Percentiles rank a stretch among this genome's conserved stretches.
phyloP scores from a whole-genome alignment of 2,329 filamentous ascomycete species.

The Xylogone sp. region DNA sequence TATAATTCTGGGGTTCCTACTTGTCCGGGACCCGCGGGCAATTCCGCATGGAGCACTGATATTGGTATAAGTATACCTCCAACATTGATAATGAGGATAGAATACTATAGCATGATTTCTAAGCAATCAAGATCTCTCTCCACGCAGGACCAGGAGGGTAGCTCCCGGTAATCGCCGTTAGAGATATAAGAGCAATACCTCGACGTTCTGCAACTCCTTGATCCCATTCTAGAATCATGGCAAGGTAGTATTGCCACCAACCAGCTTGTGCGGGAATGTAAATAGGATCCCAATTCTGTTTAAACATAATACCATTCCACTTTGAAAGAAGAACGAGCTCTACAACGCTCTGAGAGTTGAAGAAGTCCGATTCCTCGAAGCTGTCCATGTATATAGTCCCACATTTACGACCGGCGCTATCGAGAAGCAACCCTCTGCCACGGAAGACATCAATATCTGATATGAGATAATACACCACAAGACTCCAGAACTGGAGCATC shows the following conservation, averaged over 20 bases:
- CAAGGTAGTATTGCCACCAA: background rate
- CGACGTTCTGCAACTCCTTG: background rate
- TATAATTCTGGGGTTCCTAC: too few species aligned
- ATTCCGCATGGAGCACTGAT: too few species aligned
- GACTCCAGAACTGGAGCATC: slow-evolving; percentile 2
- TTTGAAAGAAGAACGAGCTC: background rate
- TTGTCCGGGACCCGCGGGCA: too few species aligned
- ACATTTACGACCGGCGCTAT: background rate
- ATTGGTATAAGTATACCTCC: too few species aligned
- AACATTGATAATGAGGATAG: too few species aligned
- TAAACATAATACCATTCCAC: background rate
- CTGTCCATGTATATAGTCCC: background rate
- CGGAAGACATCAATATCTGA: background rate
- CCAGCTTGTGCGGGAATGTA: too few species aligned
- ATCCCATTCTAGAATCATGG: slow-evolving; percentile 1
- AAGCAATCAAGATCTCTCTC: slow-evolving; percentile 4
- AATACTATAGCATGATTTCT: too few species aligned
- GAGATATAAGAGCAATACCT: background rate
- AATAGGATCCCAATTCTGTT: too few species aligned
- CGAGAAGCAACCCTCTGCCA: background rate
- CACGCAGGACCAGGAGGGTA: background rate
- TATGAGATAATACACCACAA: background rate
- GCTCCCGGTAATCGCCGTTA: background rate
- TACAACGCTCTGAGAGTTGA: background rate
- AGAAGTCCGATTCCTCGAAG: background rate